Evolutionary conservation across 129 eudicot species (phyloP).

Genomic region (Solidago caesia): DNA sequence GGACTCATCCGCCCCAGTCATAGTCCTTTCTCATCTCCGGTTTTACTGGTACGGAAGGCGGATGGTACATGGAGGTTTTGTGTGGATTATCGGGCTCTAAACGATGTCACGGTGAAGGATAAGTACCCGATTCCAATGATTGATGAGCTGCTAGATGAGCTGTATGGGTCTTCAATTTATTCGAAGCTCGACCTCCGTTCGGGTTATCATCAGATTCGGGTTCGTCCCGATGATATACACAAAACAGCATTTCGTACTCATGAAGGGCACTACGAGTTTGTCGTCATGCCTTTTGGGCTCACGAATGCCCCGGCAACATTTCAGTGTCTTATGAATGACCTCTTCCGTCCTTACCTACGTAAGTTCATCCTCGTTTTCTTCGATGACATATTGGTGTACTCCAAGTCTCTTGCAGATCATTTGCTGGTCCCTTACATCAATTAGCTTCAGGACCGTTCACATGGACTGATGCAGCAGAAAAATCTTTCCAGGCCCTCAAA

Average conservation of each 20-base stretch:
- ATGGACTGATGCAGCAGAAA: background rate
- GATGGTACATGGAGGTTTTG: conserved; percentile 1
- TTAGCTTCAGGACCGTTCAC: background rate
- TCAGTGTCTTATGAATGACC: background rate
- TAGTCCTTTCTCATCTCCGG: conserved; percentile 2
- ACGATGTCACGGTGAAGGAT: background rate
- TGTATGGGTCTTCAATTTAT: background rate
- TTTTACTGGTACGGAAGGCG: background rate
- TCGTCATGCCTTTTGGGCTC: background rate
- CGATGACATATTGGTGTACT: conserved; percentile 8
- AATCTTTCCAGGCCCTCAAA: conserved; percentile 1
- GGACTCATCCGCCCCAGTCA: conserved; percentile 11
- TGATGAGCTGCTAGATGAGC: conserved; percentile 1
- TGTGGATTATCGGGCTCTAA: conserved; percentile 6
- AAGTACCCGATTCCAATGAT: background rate
- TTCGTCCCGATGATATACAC: background rate
- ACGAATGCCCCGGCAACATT: conserved; percentile 12
- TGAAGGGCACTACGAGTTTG: background rate
- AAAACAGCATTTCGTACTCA: background rate
- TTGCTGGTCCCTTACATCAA: background rate
- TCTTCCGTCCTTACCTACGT: background rate
- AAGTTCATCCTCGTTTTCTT: conserved; percentile 1
- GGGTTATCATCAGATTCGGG: conserved; percentile 1
- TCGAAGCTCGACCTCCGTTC: background rate
- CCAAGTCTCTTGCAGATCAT: background rate